These are phyloP conservation scores for Lactarius hatsudake DNA, from an alignment of 768 basidiomycete species.

Conservation along the genomic window DNA sequence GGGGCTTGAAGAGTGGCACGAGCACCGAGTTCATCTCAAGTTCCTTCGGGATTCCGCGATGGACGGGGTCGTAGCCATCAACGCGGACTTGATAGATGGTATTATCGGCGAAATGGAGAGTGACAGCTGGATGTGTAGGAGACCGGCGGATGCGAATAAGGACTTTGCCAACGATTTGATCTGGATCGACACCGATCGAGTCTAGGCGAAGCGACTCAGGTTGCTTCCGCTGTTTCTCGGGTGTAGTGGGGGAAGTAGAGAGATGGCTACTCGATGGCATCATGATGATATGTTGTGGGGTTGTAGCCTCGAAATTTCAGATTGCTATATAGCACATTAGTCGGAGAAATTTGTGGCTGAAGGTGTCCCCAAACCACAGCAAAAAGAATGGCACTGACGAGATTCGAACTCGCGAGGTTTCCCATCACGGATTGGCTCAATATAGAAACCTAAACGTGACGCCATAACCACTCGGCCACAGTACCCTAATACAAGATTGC, in stretches of 20 bases:
- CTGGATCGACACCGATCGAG: constrained; percentile 34
- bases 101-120: constrained; percentile 38
- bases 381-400: constrained; percentile 50
- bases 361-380: not conserved
- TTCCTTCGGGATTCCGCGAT: constrained; percentile 56
- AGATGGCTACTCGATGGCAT: constrained; percentile 4
- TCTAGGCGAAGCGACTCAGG: constrained; percentile 25
- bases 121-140: constrained; percentile 36
- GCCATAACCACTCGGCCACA: constrained; percentile 61
- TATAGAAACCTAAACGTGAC: constrained; percentile 49
- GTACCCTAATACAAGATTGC: constrained; percentile 34
- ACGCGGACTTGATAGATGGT: constrained; percentile 47
- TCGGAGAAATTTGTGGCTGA: constrained; percentile 11
- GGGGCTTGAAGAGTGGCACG: constrained; percentile 39
- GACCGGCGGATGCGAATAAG: constrained; percentile 35
- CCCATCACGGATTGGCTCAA: constrained; percentile 48
- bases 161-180: constrained; percentile 35
- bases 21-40: constrained; percentile 51
- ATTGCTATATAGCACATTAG: constrained; percentile 14
- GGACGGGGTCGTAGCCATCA: constrained; percentile 58
- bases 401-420: constrained; percentile 61
- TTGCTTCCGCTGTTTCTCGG: constrained; percentile 17
- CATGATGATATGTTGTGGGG: not conserved
- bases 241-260: constrained; percentile 9
- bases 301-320: constrained; percentile 3